Evolutionary conservation across 768 basidiomycete genomes (phyloP).

Genomic region (Podaxis sp.): DNA sequence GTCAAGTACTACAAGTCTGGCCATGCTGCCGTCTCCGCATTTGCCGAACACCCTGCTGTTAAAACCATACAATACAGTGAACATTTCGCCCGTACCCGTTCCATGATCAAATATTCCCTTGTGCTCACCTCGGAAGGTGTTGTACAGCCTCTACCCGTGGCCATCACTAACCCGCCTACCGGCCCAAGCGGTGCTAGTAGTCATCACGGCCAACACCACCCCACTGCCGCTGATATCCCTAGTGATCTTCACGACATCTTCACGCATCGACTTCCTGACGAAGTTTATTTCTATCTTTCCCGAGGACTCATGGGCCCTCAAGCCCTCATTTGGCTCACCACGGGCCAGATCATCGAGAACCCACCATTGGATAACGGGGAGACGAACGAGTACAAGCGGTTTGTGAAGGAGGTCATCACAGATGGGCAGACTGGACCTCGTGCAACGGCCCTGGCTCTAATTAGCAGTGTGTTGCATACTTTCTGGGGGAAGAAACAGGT

Average conservation of each 20-base stretch:
- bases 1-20: conserved; percentile 92
- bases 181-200: conserved; percentile 38
- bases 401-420: conserved; percentile 94
- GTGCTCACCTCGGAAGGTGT: conserved; percentile 85
- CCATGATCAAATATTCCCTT: conserved; percentile 90
- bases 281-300: conserved; percentile 94
- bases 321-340: conserved; percentile 92
- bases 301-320: conserved; percentile 88
- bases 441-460: conserved; percentile 84
- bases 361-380: conserved; percentile 94
- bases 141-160: conserved; percentile 79
- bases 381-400: conserved; percentile 90
- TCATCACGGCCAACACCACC: conserved; percentile 62
- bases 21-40: conserved; percentile 73
- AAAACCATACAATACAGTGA: conserved; percentile 80
- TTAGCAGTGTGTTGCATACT: conserved; percentile 74
- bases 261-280: conserved; percentile 91
- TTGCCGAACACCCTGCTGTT: conserved; percentile 78
- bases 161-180: conserved; percentile 44
- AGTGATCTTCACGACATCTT: conserved; percentile 92
- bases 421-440: conserved; percentile 93
- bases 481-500: conserved; percentile 84
- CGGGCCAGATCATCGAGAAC: conserved; percentile 79
- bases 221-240: conserved; percentile 87
- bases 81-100: conserved; percentile 82